Base-by-base conservation (phyloP, 192 early-diverging fungal species). In the Backusella tuberculispora region DNA sequence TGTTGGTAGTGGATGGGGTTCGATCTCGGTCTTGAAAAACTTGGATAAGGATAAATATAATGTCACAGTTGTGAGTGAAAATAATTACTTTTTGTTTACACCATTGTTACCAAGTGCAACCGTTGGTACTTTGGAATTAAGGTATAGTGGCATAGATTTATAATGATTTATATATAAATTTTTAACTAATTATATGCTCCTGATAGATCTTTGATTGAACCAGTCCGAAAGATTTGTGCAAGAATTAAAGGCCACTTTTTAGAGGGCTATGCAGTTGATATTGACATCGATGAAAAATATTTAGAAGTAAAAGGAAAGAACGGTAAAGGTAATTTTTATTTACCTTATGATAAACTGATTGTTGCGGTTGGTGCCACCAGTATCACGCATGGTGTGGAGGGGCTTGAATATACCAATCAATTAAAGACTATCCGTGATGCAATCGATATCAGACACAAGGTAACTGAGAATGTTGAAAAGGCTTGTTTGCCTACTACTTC, bases 391-490 rank as follows among this genome's bases (percentile, higher is more conserved):
- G 81, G 89, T 78, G 75, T 92, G 66, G 84, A 91, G 63, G 92
- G 92, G 10, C 42, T 86, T 40, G 89, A 93, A 74, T 74, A 94
- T 74, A 85, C 86, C 1, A 75, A 79, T 45, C 87, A 86, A 60
- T 73, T 92, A 8, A 94, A 94, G 78, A 87, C 84, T 0, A 89
- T 92, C 66, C 63, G 77, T 8, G 91, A 94, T 77, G 92, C 92
- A 8, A 81, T 87, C 14, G 75, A 74, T 24, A 88, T 94, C 19
- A 74, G 91, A 40, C 78, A 72, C 65, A 87, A 82, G 44, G 77
- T 94, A 12, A 86, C 89, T 69, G 83, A 81, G 21, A 87, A 90
- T 66, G 88, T 93, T 76, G 92, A 94, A 77, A 82, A 81, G 42
- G 92, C 91, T 12, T 80, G 82, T 42, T 69, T 91, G 64, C 92